A percentile compares a stretch with the other conserved stretches of the same genome.
Evolutionary conservation across 1,284 basidiomycete genomes (phyloP).

Genomic region (Jaminaea rosea): DNA sequence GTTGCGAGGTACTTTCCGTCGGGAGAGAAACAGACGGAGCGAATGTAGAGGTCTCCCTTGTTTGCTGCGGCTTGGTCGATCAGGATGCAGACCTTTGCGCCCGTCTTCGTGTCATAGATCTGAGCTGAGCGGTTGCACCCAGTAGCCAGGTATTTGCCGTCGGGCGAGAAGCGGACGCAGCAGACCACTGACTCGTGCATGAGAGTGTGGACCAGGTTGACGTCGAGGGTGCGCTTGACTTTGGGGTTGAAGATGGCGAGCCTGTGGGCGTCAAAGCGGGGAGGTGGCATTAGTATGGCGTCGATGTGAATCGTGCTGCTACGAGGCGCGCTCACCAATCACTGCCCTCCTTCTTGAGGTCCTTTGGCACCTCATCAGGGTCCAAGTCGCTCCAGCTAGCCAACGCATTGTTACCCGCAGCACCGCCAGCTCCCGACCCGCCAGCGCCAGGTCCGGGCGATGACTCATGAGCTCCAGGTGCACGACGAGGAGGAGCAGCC

Average conservation of each 20-base stretch:
- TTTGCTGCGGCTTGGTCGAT: conserved; percentile 53
- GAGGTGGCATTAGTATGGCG: no score
- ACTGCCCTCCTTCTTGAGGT: conserved; percentile 65
- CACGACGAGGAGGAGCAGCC: background rate
- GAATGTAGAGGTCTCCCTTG: conserved; percentile 44
- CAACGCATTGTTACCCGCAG: conserved; percentile 39
- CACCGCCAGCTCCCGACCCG: conserved; percentile 2
- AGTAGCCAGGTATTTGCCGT: conserved; percentile 78
- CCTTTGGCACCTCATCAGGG: conserved; percentile 49
- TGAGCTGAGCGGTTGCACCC: conserved; percentile 84
- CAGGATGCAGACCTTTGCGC: conserved; percentile 59
- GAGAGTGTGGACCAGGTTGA: conserved; percentile 79
- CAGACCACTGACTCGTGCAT: conserved; percentile 86
- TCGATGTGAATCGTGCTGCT: no score
- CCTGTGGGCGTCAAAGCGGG: no score
- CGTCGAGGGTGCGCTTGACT: conserved; percentile 70
- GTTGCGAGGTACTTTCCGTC: conserved; percentile 44
- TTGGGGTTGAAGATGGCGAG: conserved; percentile 87
- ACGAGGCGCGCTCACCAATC: no score
- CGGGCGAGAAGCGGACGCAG: conserved; percentile 79
- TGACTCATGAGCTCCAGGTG: conserved; percentile 1
- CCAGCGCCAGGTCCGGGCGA: background rate
- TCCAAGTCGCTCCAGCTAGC: conserved; percentile 36
- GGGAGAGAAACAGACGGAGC: conserved; percentile 43
- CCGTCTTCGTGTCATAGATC: conserved; percentile 80